These are phyloP conservation scores for Cephaloascus albidus DNA, from an alignment of 805 yeast genomes.

Conservation along the genomic window DNA sequence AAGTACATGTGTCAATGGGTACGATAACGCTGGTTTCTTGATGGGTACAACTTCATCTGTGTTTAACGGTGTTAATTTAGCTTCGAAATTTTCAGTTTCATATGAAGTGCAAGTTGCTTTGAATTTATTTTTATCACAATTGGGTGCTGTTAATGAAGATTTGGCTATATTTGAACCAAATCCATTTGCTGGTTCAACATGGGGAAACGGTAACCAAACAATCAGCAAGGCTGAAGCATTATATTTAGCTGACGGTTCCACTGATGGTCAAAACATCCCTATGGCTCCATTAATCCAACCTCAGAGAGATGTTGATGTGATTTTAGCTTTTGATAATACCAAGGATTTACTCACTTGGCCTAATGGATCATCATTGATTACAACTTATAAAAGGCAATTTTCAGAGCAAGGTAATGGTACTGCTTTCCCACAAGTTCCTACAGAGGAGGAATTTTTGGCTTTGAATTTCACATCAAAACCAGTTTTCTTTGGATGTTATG, in stretches of 20 bases:
- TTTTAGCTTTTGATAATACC: conserved; percentile 28
- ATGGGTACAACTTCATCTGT: conserved; percentile 19
- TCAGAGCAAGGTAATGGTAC: conserved; percentile 14
- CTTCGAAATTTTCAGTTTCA: conserved; percentile 9
- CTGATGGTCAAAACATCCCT: conserved; percentile 28
- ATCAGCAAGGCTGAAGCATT: conserved; percentile 14
- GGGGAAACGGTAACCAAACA: background rate
- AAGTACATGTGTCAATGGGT: conserved; percentile 11
- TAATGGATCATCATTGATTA: conserved; percentile 22
- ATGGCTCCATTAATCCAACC: conserved; percentile 26
- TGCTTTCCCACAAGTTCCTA: conserved; percentile 18
- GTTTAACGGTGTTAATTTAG: conserved; percentile 15
- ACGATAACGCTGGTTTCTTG: conserved; percentile 18
- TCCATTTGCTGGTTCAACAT: conserved; percentile 13
- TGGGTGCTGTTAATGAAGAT: conserved; percentile 18
- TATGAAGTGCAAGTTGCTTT: background rate
- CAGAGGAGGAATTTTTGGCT: conserved; percentile 9
- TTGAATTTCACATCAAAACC: conserved; percentile 14
- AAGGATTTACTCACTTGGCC: conserved; percentile 28
- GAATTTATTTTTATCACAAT: conserved; percentile 1
- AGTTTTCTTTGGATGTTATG: conserved; percentile 18
- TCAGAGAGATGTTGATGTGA: conserved; percentile 21
- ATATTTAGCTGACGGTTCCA: conserved; percentile 30
- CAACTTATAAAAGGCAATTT: conserved; percentile 23
- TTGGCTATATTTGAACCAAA: conserved; percentile 27